Conservation (phyloP, 2,329 filamentous ascomycete genomes). For the Clonostachys chloroleuca region DNA sequence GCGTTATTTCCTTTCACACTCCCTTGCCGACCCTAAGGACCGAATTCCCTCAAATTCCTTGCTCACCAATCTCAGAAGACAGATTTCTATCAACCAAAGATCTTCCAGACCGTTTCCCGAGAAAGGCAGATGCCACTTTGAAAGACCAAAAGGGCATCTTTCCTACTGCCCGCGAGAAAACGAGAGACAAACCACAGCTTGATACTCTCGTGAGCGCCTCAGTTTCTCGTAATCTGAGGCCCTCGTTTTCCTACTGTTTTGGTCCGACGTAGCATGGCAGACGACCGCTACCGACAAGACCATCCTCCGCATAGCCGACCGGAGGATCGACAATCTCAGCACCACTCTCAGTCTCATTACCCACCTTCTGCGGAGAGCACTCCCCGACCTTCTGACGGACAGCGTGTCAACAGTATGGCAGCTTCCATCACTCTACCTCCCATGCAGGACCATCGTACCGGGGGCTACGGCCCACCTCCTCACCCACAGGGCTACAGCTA, state of each 20-base stretch:
- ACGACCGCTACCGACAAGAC: constrained; percentile 29
- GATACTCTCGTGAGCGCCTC: too few species aligned
- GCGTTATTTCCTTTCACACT: too few species aligned
- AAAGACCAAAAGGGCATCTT: too few species aligned
- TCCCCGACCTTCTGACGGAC: constrained; percentile 25
- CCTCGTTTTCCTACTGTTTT: not conserved
- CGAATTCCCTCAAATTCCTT: too few species aligned
- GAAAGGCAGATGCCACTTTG: too few species aligned
- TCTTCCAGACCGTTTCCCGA: too few species aligned
- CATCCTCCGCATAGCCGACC: constrained; percentile 24
- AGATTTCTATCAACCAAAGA: too few species aligned
- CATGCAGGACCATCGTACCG: constrained; percentile 39
- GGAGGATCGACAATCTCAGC: constrained; percentile 31
- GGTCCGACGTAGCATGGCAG: constrained; percentile 27
- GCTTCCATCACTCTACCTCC: constrained; percentile 41
- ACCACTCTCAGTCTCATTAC: constrained; percentile 11
- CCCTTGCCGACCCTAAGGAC: too few species aligned
- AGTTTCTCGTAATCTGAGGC: too few species aligned
- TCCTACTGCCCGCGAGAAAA: too few species aligned
- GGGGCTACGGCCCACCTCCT: constrained; percentile 23
- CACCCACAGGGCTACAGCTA: constrained; percentile 24
- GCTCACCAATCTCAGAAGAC: too few species aligned
- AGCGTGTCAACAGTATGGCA: constrained; percentile 32
- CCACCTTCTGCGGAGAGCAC: constrained; percentile 18
- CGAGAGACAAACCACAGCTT: too few species aligned